Base-by-base conservation (phyloP, 208 protist genomes). In the Naegleria fowleri region DNA sequence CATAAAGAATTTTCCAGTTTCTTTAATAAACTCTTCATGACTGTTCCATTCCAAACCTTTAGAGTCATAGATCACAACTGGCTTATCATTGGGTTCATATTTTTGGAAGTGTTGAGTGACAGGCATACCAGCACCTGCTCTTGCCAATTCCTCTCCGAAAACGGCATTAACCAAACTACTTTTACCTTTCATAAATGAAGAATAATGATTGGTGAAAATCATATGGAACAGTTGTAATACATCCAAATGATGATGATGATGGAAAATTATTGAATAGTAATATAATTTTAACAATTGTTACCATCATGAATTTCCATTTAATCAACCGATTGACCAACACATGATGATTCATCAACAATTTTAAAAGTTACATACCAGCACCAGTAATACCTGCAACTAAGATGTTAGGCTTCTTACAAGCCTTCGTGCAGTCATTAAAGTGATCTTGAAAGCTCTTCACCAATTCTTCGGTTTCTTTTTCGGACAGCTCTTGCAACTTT, bases 51-150 rank as follows among this genome's bases (percentile, higher is more conserved):
- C 86, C 15, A 89, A 40, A 41, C 86, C 86, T 40, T 89, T 89
- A 29, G 48, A 67, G 40, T 89, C 86, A 67, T 89, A 89, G 19
- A 89, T 38, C 16, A 89, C 86, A 67, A 89, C 51, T 67, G 86
- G 86, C 9, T 89, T 89, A 67, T 67, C 36, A 0, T 33, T 9
- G 39, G 86, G 86, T 67, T 67, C 41, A 67, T 55, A 89, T 40
- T 89, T 89, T 89, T 89, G 86, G 36, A 89, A 89, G 29, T 89
- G 86, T 89, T 89, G 86, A 39, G 86, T 89, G 4, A 89, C 86
- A 41, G 86, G 86, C 86, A 89, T 67, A 29, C 86, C 86, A 22
- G 33, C 86, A 41, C 86, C 86, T 41, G 86, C 9, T 67, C 33
- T 38, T 11, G 86, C 86, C 39, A 89, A 25, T 41, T 89, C 48